These are phyloP conservation scores for Cicer pinnatifidum DNA, from an alignment of 306 rosid genomes.

Conservation along the genomic window DNA sequence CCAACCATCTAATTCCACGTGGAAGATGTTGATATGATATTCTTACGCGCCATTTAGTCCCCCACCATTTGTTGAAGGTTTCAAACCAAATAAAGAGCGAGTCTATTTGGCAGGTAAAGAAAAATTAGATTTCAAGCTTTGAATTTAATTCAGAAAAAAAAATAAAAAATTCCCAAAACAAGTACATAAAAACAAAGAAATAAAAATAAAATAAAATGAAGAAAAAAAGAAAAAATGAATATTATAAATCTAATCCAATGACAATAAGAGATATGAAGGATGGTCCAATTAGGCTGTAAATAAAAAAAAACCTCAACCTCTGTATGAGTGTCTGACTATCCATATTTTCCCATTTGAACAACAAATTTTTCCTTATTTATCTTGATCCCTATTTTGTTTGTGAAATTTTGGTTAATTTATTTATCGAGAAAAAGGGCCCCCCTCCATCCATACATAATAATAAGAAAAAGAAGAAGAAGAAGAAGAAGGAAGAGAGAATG, in stretches of 20 bases:
- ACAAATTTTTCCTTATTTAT: conserved; percentile 45
- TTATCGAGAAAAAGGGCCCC: too few species aligned
- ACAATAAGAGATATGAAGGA: neutral
- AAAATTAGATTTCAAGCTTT: conserved; percentile 6
- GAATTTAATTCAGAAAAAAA: neutral
- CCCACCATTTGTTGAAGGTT: conserved; percentile 70
- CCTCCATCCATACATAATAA: too few species aligned
- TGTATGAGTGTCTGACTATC: conserved; percentile 29
- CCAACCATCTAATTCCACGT: conserved; percentile 39
- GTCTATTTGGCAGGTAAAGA: conserved; percentile 42
- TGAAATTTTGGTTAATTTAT: neutral
- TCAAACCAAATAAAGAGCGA: conserved; percentile 43
- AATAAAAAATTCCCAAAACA: neutral
- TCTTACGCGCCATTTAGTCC: conserved; percentile 49
- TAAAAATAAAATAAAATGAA: too few species aligned
- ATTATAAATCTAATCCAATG: neutral
- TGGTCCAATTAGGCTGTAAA: too few species aligned
- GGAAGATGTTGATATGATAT: conserved; percentile 29
- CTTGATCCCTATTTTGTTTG: conserved; percentile 1
- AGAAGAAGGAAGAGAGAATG: conserved; percentile 46
- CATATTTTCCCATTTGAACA: conserved; percentile 25
- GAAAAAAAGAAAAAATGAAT: neutral
- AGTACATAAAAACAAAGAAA: neutral
- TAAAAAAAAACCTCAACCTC: conserved; percentile 1
- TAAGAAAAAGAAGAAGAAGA: too few species aligned